Percentiles rank a stretch among this genome's conserved stretches.
phyloP scores from a whole-genome alignment of 2,329 filamentous ascomycete genomes.

The Apiospora hydei region DNA sequence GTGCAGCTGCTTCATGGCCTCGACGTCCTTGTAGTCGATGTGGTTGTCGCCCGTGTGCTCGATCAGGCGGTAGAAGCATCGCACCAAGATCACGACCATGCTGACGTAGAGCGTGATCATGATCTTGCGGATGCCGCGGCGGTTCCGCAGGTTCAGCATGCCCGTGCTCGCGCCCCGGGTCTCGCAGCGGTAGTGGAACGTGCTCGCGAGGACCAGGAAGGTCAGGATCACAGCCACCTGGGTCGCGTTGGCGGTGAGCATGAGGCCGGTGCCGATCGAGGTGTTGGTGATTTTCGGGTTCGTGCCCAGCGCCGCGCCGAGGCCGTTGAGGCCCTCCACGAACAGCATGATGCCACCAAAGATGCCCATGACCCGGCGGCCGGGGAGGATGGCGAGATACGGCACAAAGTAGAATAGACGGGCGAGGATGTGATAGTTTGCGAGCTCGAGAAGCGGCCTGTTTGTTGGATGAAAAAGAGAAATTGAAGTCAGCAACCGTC shows the following conservation, averaged over 20 bases:
- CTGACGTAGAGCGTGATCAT: conserved; percentile 52
- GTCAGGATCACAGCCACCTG: conserved; percentile 55
- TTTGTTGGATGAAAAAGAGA: neutral
- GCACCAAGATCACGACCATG: conserved; percentile 51
- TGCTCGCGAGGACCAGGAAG: conserved; percentile 52
- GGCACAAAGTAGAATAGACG: conserved; percentile 69
- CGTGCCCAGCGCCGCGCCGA: conserved; percentile 50
- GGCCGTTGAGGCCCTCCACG: conserved; percentile 55
- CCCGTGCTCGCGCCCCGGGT: conserved; percentile 30
- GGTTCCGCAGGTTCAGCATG: conserved; percentile 29
- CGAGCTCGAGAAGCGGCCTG: conserved; percentile 67
- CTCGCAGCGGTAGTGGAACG: conserved; percentile 51
- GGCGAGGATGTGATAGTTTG: conserved; percentile 70
- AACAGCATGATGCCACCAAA: conserved; percentile 55
- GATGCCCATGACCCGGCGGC: conserved; percentile 51
- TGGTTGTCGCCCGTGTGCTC: conserved; percentile 52
- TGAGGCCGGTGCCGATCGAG: conserved; percentile 37
- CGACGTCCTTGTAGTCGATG: conserved; percentile 42
- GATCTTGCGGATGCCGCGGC: conserved; percentile 31
- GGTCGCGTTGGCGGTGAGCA: conserved; percentile 46
- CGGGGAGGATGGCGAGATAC: conserved; percentile 61
- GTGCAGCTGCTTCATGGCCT: conserved; percentile 39
- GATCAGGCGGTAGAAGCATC: conserved; percentile 58
- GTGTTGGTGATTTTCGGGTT: conserved; percentile 42
- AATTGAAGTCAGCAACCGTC: neutral